Evolutionary conservation across 257 asterid species (phyloP).

Genomic region (Solanum piurae): DNA sequence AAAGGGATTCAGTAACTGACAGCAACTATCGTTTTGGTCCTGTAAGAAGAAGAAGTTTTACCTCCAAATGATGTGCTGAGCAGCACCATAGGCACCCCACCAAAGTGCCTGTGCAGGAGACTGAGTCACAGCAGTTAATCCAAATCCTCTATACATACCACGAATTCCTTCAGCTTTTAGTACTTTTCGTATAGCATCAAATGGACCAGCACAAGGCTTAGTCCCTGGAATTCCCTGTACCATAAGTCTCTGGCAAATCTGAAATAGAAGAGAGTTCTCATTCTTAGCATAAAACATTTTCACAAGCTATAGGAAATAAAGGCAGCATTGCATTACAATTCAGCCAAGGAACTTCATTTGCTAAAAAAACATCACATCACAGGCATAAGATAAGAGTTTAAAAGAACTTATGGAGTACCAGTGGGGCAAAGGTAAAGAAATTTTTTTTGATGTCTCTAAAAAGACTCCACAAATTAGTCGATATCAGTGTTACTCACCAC

Average conservation of each 20-base stretch:
- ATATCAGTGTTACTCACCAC: constrained; percentile 38
- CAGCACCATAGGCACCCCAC: constrained; percentile 94
- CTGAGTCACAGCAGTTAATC: constrained; percentile 63
- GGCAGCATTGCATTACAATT: too few relatives aligned
- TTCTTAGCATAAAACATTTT: not conserved
- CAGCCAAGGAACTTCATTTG: too few relatives aligned
- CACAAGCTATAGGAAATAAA: too few relatives aligned
- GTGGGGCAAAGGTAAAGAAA: too few relatives aligned
- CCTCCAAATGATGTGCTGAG: constrained; percentile 90
- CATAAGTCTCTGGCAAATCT: constrained; percentile 87
- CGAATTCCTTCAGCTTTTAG: constrained; percentile 60
- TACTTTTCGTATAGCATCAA: constrained; percentile 58
- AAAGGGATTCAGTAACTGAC: not conserved
- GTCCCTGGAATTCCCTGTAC: constrained; percentile 94
- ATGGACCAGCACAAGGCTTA: constrained; percentile 56
- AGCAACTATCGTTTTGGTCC: not conserved
- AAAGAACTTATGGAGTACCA: too few relatives aligned
- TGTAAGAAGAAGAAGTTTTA: constrained; percentile 5
- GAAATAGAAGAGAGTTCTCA: not conserved
- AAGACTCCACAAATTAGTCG: too few relatives aligned
- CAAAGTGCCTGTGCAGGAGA: constrained; percentile 94
- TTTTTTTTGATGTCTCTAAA: too few relatives aligned
- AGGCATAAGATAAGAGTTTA: too few relatives aligned
- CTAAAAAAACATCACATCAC: too few relatives aligned
- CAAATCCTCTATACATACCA: constrained; percentile 88